phyloP scores from a whole-genome alignment of 2,329 filamentous ascomycete species.

The Coniochaeta sp. region DNA sequence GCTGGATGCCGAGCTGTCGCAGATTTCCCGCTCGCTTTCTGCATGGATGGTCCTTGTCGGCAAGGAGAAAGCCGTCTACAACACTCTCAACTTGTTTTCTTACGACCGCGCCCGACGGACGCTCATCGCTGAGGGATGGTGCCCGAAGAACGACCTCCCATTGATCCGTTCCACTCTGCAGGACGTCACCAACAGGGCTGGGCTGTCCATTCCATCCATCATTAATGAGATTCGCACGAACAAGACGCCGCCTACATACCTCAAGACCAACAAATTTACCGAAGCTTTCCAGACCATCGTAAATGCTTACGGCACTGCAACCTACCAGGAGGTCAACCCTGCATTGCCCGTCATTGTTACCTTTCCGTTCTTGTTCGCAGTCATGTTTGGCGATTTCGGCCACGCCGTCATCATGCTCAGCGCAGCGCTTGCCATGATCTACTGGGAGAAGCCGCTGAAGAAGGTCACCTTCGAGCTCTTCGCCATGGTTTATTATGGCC shows the following conservation, averaged over 20 bases:
- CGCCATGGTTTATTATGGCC: constrained; percentile 97
- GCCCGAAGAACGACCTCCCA: constrained; percentile 81
- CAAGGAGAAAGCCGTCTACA: constrained; percentile 97
- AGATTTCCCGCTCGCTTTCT: constrained; percentile 85
- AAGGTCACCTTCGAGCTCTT: constrained; percentile 93
- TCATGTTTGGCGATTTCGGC: constrained; percentile 99
- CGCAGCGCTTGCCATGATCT: constrained; percentile 86
- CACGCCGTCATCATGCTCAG: constrained; percentile 85
- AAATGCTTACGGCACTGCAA: constrained; percentile 95
- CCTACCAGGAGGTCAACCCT: constrained; percentile 95
- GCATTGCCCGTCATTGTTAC: constrained; percentile 92
- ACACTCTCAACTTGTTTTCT: constrained; percentile 91
- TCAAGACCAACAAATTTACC: constrained; percentile 98
- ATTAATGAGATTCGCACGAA: constrained; percentile 97
- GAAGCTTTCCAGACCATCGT: constrained; percentile 98
- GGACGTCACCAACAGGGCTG: constrained; percentile 93
- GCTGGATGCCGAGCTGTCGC: constrained; percentile 83
- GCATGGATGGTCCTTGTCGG: constrained; percentile 97
- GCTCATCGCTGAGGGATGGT: constrained; percentile 96
- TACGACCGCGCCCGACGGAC: constrained; percentile 95
- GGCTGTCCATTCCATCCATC: constrained; percentile 94
- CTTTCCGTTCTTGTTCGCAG: constrained; percentile 98
- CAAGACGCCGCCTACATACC: constrained; percentile 94
- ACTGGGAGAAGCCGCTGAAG: constrained; percentile 88
- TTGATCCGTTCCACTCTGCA: constrained; percentile 89